Percentiles rank a stretch among this genome's conserved stretches.
Conservation (phyloP, 345 rosid genomes). For the thale cress (Arabidopsis thaliana) region DNA sequence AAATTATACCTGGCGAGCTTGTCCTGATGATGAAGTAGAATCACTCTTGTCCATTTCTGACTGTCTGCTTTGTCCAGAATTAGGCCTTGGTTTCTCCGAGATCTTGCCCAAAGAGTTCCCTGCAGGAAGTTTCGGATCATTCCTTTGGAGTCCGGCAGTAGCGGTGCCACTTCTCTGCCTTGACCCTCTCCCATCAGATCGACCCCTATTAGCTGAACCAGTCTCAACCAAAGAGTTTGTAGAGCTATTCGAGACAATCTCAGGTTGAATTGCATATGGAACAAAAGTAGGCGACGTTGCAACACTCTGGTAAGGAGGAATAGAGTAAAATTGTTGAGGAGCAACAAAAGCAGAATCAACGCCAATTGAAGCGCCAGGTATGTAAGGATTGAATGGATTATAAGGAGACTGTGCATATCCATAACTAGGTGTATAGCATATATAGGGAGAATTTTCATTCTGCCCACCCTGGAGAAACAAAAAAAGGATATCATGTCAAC, state of each 20-base stretch:
- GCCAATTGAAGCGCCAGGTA: slow-evolving; percentile 80
- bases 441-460: slow-evolving; percentile 77
- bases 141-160: slow-evolving; percentile 53
- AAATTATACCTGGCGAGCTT: slow-evolving; percentile 55
- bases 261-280: slow-evolving; percentile 66
- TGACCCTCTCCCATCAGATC: slow-evolving; percentile 56
- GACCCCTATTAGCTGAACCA: slow-evolving; percentile 48
- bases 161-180: slow-evolving; percentile 56
- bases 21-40: slow-evolving; percentile 39
- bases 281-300: slow-evolving; percentile 63
- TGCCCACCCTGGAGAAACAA: slow-evolving; percentile 70
- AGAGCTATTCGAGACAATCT: slow-evolving; percentile 46
- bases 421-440: slow-evolving; percentile 81
- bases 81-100: slow-evolving; percentile 52
- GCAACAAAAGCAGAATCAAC: slow-evolving; percentile 65
- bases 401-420: slow-evolving; percentile 89
- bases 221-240: slow-evolving; percentile 56
- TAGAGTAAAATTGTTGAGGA: slow-evolving; percentile 69
- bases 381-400: slow-evolving; percentile 90
- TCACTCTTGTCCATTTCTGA: slow-evolving; percentile 48
- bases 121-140: slow-evolving; percentile 52
- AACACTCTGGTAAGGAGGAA: slow-evolving; percentile 66
- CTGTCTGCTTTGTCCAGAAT: slow-evolving; percentile 56
- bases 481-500: slow-evolving; percentile 10
- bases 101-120: slow-evolving; percentile 51